phyloP scores from a whole-genome alignment of 2,329 filamentous ascomycete species.

The Cladosporium cucumerinum region DNA sequence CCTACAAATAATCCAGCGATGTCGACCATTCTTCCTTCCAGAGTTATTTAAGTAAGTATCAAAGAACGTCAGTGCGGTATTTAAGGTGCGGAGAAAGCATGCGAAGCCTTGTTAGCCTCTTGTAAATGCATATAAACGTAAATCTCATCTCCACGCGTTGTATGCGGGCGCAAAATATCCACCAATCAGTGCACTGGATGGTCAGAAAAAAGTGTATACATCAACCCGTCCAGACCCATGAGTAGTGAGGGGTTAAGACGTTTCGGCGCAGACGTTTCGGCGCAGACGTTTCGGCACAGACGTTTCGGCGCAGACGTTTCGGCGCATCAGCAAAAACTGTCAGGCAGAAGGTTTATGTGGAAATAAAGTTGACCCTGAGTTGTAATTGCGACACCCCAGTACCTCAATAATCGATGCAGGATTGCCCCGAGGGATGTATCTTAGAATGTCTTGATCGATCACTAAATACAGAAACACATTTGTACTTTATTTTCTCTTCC shows the following conservation, averaged over 20 bases:
- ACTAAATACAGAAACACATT: not conserved
- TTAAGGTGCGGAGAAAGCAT: not conserved
- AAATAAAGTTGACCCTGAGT: not conserved
- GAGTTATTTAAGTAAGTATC: not conserved
- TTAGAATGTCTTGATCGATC: not conserved
- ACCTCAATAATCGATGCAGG: not conserved
- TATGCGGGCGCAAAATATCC: not conserved
- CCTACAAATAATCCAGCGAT: not conserved
- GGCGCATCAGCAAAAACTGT: not conserved
- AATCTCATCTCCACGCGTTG: not conserved
- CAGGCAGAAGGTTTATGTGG: not conserved
- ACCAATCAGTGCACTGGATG: not conserved
- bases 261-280: no score
- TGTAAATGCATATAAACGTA: not conserved
- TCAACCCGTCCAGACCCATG: not conserved
- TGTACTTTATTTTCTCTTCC: not conserved
- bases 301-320: no score
- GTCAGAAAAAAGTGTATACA: not conserved
- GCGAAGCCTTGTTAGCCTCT: not conserved
- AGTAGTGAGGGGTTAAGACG: not conserved
- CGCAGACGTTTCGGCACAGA: no score
- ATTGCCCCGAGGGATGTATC: not conserved
- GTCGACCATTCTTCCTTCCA: not conserved
- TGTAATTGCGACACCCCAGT: not conserved
- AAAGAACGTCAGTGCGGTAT: not conserved